Conservation (phyloP, 1,139 yeast species). For the Geotrichum klebahnii region DNA sequence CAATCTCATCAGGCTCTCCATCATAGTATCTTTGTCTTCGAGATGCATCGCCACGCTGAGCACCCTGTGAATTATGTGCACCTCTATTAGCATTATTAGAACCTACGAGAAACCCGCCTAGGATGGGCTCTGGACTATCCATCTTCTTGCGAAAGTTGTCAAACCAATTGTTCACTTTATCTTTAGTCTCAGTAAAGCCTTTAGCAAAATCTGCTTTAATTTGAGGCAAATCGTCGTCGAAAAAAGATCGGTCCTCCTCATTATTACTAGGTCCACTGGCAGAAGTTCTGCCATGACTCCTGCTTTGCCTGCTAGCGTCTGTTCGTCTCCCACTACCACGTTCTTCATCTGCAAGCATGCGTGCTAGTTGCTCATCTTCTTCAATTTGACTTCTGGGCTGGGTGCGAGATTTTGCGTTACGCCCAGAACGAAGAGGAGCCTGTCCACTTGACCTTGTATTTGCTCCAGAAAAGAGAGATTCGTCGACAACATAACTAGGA, state of each 20-base stretch:
- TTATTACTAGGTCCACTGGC: no score
- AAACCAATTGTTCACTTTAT: slow-evolving; percentile 78
- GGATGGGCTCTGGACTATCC: slow-evolving; percentile 33
- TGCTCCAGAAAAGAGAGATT: slow-evolving; percentile 31
- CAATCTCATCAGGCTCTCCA: slow-evolving; percentile 25
- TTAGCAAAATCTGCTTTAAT: slow-evolving; percentile 66
- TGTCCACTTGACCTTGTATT: no score
- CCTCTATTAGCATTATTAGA: slow-evolving; percentile 25
- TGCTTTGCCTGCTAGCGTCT: background rate
- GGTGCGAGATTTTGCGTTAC: no score
- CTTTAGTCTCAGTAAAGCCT: slow-evolving; percentile 79
- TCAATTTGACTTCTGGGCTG: slow-evolving; percentile 3
- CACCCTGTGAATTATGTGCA: slow-evolving; percentile 26
- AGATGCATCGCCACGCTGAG: slow-evolving; percentile 9
- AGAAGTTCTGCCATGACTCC: no score
- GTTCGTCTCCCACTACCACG: slow-evolving; percentile 27
- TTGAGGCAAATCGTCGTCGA: slow-evolving; percentile 59
- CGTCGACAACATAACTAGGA: slow-evolving; percentile 62
- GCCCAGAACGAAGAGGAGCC: no score
- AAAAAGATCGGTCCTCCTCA: slow-evolving; percentile 42
- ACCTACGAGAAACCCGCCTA: slow-evolving; percentile 28
- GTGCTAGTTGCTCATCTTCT: slow-evolving; percentile 62
- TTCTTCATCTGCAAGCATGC: slow-evolving; percentile 59
- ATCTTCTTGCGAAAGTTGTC: slow-evolving; percentile 62
- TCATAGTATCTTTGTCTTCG: slow-evolving; percentile 11